Base-by-base conservation (phyloP, 495 filamentous ascomycete genomes). In the Aspergillus indologenus region DNA sequence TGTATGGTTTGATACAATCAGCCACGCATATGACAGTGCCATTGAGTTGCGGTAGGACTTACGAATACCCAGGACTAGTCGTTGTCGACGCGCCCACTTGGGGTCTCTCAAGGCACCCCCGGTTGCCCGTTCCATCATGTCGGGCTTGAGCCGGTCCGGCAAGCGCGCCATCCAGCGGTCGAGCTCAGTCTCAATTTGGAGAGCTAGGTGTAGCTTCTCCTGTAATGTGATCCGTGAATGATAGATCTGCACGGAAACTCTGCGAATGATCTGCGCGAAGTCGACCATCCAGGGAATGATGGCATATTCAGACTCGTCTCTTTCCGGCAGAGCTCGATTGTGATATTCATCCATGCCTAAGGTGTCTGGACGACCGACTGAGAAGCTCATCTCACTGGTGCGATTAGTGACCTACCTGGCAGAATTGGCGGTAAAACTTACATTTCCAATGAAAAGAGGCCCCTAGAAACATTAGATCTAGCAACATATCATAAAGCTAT, bases 281-380 rank as follows among this genome's bases (percentile, higher is more conserved):
- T 77, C 74, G 15, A 74, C 71, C 74, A 77, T 77, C 68, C 70
- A 73, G 0, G 74, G 72, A 20, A 77, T 77, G 9, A 77, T 74
- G 52, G 70, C 70, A 56, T 69, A 73, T 56, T 77, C 71, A 1
- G 72, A 66, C 51, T 73, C 64, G 58, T 77, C 71, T 40, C 74
- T 64, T 8, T 67, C 63, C 7, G 74, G 74, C 18, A 74, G 69
- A 17, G 70, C 65, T 45, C 74, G 68, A 42, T 75, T 75, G 53
- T 77, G 74, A 47, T 75, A 77, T 61, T 77, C 74, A 42, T 77
- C 72, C 68, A 77, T 74, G 47, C 74, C 74, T 11, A 77, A 64
- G 0, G 74, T 77, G 53, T 77, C 74, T 1, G 74, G 72, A 22
- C 74, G 70, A 22, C 74, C 74, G 22, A 74, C 65, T 15, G 72